A percentile compares a stretch with the other conserved stretches of the same genome.
These are phyloP conservation scores for Aspergillus sp. DNA, from an alignment of 2,329 filamentous ascomycete species.

Conservation along the genomic window DNA sequence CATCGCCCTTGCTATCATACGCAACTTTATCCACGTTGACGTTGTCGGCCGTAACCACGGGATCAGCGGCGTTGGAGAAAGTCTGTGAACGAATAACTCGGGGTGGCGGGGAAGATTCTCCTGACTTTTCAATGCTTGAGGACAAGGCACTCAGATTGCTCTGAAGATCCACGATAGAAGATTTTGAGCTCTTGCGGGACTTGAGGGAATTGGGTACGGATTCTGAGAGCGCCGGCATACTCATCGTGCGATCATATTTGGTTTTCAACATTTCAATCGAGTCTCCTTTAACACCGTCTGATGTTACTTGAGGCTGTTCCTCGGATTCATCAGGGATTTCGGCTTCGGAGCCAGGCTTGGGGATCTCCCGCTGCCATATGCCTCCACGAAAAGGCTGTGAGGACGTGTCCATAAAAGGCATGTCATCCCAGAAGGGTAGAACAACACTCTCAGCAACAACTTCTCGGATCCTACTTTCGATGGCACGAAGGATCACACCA, in stretches of 20 bases:
- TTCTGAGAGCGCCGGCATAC: slow-evolving; percentile 27
- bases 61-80: slow-evolving; percentile 58
- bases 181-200: slow-evolving; percentile 23
- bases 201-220: slow-evolving; percentile 16
- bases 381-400: slow-evolving; percentile 78
- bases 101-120: slow-evolving; percentile 42
- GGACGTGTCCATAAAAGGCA: slow-evolving; percentile 80
- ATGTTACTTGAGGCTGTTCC: slow-evolving; percentile 14
- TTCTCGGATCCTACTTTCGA: slow-evolving; percentile 91
- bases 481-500: slow-evolving; percentile 82
- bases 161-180: slow-evolving; percentile 16
- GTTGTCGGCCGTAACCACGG: slow-evolving; percentile 63
- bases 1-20: slow-evolving; percentile 50
- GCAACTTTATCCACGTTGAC: slow-evolving; percentile 62
- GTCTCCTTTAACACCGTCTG: slow-evolving; percentile 11
- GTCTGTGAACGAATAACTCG: slow-evolving; percentile 58
- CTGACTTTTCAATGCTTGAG: slow-evolving; percentile 28
- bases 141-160: slow-evolving; percentile 16
- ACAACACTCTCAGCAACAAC: slow-evolving; percentile 90
- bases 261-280: slow-evolving; percentile 22
- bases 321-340: slow-evolving; percentile 34
- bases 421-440: slow-evolving; percentile 91
- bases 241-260: slow-evolving; percentile 31
- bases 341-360: slow-evolving; percentile 36
- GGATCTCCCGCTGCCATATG: slow-evolving; percentile 58